These are phyloP conservation scores for Tylopilus balloui DNA, from an alignment of 768 basidiomycete species.

Conservation along the genomic window DNA sequence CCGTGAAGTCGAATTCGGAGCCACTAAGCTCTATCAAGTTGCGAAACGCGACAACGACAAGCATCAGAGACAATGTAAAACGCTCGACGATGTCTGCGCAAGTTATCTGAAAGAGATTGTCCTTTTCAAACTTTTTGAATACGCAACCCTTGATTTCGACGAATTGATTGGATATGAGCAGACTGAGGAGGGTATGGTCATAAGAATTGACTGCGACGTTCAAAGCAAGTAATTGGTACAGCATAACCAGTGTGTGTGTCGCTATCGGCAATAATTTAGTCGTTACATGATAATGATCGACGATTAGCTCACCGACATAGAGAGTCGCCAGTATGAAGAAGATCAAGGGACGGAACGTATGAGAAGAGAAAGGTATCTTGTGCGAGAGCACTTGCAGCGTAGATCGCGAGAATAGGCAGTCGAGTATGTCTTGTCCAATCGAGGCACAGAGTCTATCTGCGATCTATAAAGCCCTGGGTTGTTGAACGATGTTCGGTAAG, in stretches of 20 bases:
- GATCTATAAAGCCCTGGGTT: conserved; percentile 51
- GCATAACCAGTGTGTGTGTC: conserved; percentile 87
- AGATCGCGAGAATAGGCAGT: conserved; percentile 92
- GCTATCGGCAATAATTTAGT: conserved; percentile 42
- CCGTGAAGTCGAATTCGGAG: conserved; percentile 73
- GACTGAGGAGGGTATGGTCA: conserved; percentile 89
- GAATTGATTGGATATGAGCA: conserved; percentile 96
- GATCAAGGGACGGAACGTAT: conserved; percentile 72
- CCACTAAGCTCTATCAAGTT: conserved; percentile 94
- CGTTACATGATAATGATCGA: neutral
- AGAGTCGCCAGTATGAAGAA: conserved; percentile 79
- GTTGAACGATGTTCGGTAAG: neutral
- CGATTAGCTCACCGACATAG: conserved; percentile 65
- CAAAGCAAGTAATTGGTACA: conserved; percentile 90
- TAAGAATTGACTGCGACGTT: conserved; percentile 99
- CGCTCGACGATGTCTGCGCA: conserved; percentile 99
- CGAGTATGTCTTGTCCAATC: conserved; percentile 95
- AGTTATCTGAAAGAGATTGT: conserved; percentile 96
- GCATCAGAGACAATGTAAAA: conserved; percentile 88
- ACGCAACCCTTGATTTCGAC: conserved; percentile 99
- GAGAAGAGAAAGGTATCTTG: conserved; percentile 53
- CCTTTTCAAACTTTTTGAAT: conserved; percentile 99
- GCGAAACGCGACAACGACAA: conserved; percentile 84
- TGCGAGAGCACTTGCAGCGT: conserved; percentile 74
- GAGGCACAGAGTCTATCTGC: conserved; percentile 92